Evolutionary conservation across 306 rosid species (phyloP), one percentile per base, ranked within the genome.

Genomic region (Hippophae tibetana): DNA sequence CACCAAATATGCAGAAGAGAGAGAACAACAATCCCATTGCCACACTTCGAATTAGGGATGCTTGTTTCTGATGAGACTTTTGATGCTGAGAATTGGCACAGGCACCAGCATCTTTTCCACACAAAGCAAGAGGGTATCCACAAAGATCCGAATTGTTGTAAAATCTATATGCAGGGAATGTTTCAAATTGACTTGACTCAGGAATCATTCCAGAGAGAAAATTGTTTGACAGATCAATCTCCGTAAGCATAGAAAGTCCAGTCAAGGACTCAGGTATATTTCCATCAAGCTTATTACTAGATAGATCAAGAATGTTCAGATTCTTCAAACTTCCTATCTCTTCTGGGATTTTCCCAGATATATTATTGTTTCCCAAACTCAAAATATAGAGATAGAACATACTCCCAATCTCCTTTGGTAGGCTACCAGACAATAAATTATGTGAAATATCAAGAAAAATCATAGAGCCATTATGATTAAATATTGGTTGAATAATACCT

Each of bases 11-110:
- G 57, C 99, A 93, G 71, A 93, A 88, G 12, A 93, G 84, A 2
- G 97, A 64, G 57, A 93, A 80, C 26, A 93, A 63, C 67, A 93
- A 69, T 44, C 99, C 99, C 94, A 88, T 88, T 4, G 99, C 97
- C 54, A 93, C 84, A 64, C 95, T 88, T 42, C 90, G 89, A 0
- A 62, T 95, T 57, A 93, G 82, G 42, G 97, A 84, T 2, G 97
- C 95, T 70, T 68, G 88, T 55, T 63, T 74, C 70, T 80, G 56
- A 62, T 82, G 89, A 69, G 90, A 80, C 64, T 62, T 84, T 48
- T 75, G 81, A 47, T 76, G 86, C 23, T 69, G 83, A 2, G 63
- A 54, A 68, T 59, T 47, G 0, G 52, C 57, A 48, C n/a, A 27
- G 3, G 56, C 43, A n/a, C 61, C 82, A 0, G 73, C 5, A 44